Evolutionary conservation across 352 stramenopile species (phyloP).

Genomic region (Globisporangium recalcitrans): DNA sequence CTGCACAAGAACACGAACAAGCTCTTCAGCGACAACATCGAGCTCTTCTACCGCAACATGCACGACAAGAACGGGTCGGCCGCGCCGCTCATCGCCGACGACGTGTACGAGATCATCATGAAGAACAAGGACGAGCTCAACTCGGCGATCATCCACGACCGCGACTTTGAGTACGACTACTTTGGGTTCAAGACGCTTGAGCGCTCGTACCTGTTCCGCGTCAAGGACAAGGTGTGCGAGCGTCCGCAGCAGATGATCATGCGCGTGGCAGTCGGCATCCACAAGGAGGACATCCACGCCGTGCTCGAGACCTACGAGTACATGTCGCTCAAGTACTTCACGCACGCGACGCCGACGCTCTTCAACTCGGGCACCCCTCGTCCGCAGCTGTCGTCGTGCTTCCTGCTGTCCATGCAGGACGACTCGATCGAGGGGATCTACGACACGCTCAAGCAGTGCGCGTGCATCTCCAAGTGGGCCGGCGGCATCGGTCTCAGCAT

Average conservation of each 20-base stretch:
- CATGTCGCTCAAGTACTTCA: constrained; percentile 96
- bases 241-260: constrained; percentile 99
- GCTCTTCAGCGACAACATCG: constrained; percentile 92
- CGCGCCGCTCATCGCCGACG: constrained; percentile 92
- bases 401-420: constrained; percentile 97
- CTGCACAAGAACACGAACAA: constrained; percentile 99
- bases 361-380: constrained; percentile 98
- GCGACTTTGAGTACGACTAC: constrained; percentile 99
- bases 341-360: constrained; percentile 98
- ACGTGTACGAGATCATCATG: constrained; percentile 95
- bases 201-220: constrained; percentile 95
- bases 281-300: constrained; percentile 92
- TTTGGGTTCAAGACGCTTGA: constrained; percentile 99
- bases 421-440: constrained; percentile 99
- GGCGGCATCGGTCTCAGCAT: constrained; percentile 98
- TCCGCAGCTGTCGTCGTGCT: constrained; percentile 98
- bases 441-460: constrained; percentile 98
- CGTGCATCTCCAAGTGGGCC: constrained; percentile 99
- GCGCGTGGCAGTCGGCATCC: constrained; percentile 97
- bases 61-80: constrained; percentile 94
- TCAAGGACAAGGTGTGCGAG: constrained; percentile 94
- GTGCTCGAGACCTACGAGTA: constrained; percentile 98
- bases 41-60: constrained; percentile 92
- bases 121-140: constrained; percentile 94
- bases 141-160: constrained; percentile 95